Conservation (phyloP, 2,329 filamentous ascomycete species). For the Penicillium polonicum region DNA sequence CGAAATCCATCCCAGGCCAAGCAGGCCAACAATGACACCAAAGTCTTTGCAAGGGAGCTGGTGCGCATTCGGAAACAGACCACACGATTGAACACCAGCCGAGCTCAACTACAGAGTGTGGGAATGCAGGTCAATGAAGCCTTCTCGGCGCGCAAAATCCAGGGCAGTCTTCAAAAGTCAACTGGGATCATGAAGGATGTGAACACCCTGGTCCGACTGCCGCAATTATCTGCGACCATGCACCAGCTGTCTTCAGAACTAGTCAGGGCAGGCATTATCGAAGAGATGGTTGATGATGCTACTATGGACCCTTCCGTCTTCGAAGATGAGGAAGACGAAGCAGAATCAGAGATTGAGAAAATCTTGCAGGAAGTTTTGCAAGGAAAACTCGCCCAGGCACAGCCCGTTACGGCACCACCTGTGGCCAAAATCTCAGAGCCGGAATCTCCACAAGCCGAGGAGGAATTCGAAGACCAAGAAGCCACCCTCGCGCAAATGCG, state of each 20-base stretch:
- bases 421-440: constrained; percentile 44
- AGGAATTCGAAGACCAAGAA: constrained; percentile 83
- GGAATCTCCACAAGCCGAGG: constrained; percentile 52
- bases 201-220: constrained; percentile 78
- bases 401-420: constrained; percentile 48
- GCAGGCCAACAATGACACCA: constrained; percentile 78
- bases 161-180: constrained; percentile 81
- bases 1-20: constrained; percentile 74
- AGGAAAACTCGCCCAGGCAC: constrained; percentile 69
- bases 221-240: constrained; percentile 88
- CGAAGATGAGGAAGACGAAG: constrained; percentile 70
- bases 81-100: constrained; percentile 74
- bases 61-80: constrained; percentile 76
- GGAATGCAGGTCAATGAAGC: constrained; percentile 98
- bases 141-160: constrained; percentile 92
- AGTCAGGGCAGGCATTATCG: constrained; percentile 92
- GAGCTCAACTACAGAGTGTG: constrained; percentile 87
- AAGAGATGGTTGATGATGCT: constrained; percentile 91
- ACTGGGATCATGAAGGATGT: constrained; percentile 97
- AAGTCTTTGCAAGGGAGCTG: constrained; percentile 84
- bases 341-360: constrained; percentile 86
- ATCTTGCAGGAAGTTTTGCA: constrained; percentile 87
- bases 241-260: constrained; percentile 80
- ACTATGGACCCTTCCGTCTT: constrained; percentile 72
- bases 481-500: constrained; percentile 93